A percentile compares a stretch with the other conserved stretches of the same genome.
These are phyloP conservation scores for Nannizziopsis barbatae DNA, from an alignment of 2,329 filamentous ascomycete species.

Conservation along the genomic window DNA sequence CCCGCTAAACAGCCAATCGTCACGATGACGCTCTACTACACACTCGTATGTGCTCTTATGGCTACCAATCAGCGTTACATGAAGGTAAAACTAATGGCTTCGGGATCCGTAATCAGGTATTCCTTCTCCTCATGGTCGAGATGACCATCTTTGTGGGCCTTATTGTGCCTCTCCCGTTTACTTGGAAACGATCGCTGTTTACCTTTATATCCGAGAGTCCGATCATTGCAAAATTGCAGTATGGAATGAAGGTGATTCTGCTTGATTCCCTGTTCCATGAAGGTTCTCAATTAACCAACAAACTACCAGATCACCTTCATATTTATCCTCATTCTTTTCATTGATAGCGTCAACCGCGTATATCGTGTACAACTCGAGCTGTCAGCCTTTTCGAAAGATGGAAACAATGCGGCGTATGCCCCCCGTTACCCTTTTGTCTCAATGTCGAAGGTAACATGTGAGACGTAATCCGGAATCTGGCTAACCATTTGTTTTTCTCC, in stretches of 20 bases:
- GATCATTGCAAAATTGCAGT: constrained; percentile 81
- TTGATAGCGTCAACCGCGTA: constrained; percentile 91
- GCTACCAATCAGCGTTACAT: background rate
- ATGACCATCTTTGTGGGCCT: constrained; percentile 41
- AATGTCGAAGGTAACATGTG: background rate
- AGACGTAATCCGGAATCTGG: background rate
- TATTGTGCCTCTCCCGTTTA: constrained; percentile 75
- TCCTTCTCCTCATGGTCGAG: constrained; percentile 40
- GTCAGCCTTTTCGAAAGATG: constrained; percentile 55
- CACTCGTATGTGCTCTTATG: constrained; percentile 42
- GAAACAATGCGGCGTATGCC: constrained; percentile 42
- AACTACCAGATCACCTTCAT: constrained; percentile 73
- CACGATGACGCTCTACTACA: constrained; percentile 58
- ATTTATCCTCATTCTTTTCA: constrained; percentile 95
- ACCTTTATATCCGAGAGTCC: constrained; percentile 90
- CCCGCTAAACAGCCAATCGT: background rate
- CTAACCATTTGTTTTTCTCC: constrained; percentile 12
- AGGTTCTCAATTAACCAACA: background rate
- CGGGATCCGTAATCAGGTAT: constrained; percentile 29
- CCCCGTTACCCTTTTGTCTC: background rate
- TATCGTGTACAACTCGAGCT: constrained; percentile 94
- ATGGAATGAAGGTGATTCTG: constrained; percentile 72
- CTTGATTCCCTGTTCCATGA: background rate
- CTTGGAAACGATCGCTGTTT: constrained; percentile 73
- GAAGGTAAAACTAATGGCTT: background rate